Conservation (phyloP, 2,329 filamentous ascomycete species). For the Exophiala bonariae region DNA sequence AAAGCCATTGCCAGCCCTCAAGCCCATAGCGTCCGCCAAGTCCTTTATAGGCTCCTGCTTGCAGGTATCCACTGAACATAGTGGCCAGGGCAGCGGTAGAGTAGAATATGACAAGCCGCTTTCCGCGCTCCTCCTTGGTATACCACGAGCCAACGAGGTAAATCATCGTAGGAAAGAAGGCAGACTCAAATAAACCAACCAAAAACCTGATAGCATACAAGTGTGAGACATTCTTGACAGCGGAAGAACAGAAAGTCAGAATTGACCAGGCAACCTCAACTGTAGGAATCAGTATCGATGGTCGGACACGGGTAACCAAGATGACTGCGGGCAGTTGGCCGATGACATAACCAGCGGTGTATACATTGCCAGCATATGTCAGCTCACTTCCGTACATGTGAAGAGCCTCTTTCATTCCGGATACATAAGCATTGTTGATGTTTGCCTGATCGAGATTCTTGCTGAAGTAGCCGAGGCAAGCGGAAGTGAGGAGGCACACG, state of each 20-base stretch:
- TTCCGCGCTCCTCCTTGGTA: conserved; percentile 33
- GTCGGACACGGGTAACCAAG: conserved; percentile 31
- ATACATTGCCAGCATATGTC: conserved; percentile 36
- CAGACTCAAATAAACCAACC: conserved; percentile 7
- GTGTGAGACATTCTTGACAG: conserved; percentile 32
- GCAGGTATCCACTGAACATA: conserved; percentile 59
- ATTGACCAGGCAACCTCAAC: conserved; percentile 34
- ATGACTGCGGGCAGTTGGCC: conserved; percentile 44
- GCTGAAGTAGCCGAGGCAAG: conserved; percentile 32
- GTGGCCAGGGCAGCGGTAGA: conserved; percentile 34
- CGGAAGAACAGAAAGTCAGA: conserved; percentile 30
- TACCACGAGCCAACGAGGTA: conserved; percentile 28
- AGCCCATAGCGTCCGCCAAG: conserved; percentile 51
- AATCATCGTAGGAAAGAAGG: conserved; percentile 36
- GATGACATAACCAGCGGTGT: conserved; percentile 58
- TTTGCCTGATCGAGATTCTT: conserved; percentile 25
- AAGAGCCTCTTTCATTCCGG: conserved; percentile 48
- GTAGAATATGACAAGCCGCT: conserved; percentile 38
- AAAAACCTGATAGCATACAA: conserved; percentile 23
- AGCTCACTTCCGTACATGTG: conserved; percentile 51
- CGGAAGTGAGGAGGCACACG: conserved; percentile 30
- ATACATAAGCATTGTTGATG: conserved; percentile 29
- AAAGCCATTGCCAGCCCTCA: conserved; percentile 57
- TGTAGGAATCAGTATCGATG: conserved; percentile 31
- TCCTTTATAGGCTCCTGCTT: conserved; percentile 55